phyloP scores from a whole-genome alignment of 345 rosid species.

The Gossypium raimondii region DNA sequence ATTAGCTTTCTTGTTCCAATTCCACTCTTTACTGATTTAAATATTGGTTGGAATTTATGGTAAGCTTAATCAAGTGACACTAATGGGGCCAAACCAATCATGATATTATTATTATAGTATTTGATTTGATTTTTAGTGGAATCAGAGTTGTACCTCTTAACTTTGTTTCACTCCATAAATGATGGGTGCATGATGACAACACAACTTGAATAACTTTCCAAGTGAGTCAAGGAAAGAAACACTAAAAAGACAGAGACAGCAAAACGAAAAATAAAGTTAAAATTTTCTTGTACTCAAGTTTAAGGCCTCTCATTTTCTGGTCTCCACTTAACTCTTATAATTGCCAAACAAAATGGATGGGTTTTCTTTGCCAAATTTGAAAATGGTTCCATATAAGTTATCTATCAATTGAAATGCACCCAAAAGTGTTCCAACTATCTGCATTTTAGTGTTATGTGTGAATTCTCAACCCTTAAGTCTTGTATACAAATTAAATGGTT shows the following conservation, averaged over 20 bases:
- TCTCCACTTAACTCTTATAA: background rate
- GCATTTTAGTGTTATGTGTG: background rate
- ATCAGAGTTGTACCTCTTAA: slow-evolving; percentile 12
- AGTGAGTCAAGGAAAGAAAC: background rate
- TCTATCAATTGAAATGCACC: background rate
- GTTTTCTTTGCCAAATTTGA: background rate
- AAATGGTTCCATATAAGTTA: background rate
- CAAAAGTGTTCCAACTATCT: background rate
- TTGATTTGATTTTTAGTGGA: background rate
- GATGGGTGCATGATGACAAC: slow-evolving; percentile 8
- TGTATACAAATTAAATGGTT: too few species aligned
- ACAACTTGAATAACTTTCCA: background rate
- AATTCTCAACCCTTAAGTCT: too few species aligned
- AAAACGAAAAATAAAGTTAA: background rate
- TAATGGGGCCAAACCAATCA: slow-evolving; percentile 17
- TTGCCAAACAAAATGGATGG: background rate
- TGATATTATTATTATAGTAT: background rate
- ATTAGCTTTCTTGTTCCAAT: too few species aligned
- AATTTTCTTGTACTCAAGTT: background rate
- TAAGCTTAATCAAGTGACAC: slow-evolving; percentile 34
- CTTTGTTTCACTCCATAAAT: slow-evolving; percentile 1
- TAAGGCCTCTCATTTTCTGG: too few species aligned
- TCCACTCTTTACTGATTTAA: too few species aligned
- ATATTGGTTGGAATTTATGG: too few species aligned
- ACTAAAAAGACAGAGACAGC: background rate